These are phyloP conservation scores for Termitomyces sp. DNA, from an alignment of 768 basidiomycete genomes.

Conservation along the genomic window DNA sequence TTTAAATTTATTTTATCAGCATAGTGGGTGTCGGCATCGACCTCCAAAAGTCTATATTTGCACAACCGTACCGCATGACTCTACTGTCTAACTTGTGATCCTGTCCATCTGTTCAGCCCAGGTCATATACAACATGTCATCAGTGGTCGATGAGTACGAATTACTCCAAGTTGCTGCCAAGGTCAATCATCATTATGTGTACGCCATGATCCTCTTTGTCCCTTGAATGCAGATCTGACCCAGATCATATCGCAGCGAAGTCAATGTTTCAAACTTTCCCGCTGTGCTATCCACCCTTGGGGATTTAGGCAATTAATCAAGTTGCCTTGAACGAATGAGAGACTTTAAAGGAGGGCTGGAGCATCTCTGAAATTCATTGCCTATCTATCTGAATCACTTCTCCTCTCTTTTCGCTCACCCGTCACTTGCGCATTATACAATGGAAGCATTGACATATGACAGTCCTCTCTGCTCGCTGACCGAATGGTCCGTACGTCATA, in stretches of 20 bases:
- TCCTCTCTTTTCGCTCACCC: neutral
- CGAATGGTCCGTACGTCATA: conserved; percentile 46
- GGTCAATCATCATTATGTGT: neutral
- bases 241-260: conserved; percentile 11
- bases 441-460: conserved; percentile 9
- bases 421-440: neutral
- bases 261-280: conserved; percentile 8
- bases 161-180: neutral
- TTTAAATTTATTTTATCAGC: neutral
- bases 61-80: neutral
- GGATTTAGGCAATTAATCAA: conserved; percentile 13
- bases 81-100: neutral
- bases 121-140: neutral
- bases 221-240: conserved; percentile 7
- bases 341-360: conserved; percentile 8
- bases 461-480: conserved; percentile 34
- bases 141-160: neutral
- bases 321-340: conserved; percentile 14
- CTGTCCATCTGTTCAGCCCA: neutral
- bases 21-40: neutral
- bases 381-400: neutral
- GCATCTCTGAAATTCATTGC: neutral
- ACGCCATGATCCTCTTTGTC: neutral
- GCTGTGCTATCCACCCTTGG: conserved; percentile 8
- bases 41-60: neutral